Conservation (phyloP, 352 stramenopile genomes). For the Globisporangium lucens region DNA sequence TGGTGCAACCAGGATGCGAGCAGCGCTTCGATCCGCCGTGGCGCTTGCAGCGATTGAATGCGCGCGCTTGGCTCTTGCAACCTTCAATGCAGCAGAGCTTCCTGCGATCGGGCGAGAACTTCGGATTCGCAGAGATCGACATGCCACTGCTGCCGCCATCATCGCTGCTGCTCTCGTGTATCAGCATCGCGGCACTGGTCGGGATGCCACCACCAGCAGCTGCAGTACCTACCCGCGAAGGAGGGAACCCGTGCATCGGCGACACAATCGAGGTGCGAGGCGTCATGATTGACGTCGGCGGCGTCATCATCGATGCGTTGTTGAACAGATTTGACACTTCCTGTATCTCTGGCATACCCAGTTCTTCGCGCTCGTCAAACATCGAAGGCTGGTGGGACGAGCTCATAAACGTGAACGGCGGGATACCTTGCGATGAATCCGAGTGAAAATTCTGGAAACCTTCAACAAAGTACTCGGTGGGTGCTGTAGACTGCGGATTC, state of each 20-base stretch:
- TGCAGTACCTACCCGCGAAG: not conserved
- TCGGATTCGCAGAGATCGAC: constrained; percentile 23
- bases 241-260: constrained; percentile 12
- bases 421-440: constrained; percentile 3
- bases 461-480: constrained; percentile 20
- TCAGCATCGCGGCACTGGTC: not conserved
- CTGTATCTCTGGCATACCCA: constrained; percentile 13
- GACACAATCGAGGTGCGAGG: constrained; percentile 16
- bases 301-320: constrained; percentile 17
- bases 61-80: constrained; percentile 76
- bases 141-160: constrained; percentile 13
- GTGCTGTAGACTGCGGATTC: not conserved
- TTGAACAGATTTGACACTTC: constrained; percentile 16
- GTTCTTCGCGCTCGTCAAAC: constrained; percentile 15
- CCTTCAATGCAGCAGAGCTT: constrained; percentile 74
- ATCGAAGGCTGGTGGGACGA: constrained; percentile 10
- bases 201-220: not conserved
- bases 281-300: constrained; percentile 16
- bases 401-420: constrained; percentile 7
- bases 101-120: constrained; percentile 66
- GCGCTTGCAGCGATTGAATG: constrained; percentile 83
- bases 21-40: constrained; percentile 84
- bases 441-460: constrained; percentile 15
- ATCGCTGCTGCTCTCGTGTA: constrained; percentile 15
- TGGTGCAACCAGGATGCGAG: constrained; percentile 63